These are phyloP conservation scores for Biscogniauxia sp. DNA, from an alignment of 2,329 filamentous ascomycete species.

Conservation along the genomic window DNA sequence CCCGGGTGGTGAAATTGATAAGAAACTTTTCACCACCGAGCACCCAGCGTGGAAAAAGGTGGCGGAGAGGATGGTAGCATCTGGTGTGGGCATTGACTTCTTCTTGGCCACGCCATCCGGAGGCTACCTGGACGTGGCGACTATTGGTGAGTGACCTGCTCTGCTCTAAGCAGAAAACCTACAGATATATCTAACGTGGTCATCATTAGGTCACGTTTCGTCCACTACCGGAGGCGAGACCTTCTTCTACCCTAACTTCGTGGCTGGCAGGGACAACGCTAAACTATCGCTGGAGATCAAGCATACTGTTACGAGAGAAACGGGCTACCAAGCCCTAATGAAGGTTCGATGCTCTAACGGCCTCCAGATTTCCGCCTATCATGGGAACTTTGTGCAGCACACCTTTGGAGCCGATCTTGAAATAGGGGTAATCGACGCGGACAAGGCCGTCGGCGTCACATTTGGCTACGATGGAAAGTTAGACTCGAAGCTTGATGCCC, in stretches of 20 bases:
- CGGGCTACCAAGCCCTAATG: slow-evolving; percentile 94
- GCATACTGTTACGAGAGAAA: slow-evolving; percentile 84
- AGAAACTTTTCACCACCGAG: slow-evolving; percentile 87
- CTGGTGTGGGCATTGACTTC: slow-evolving; percentile 87
- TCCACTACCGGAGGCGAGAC: slow-evolving; percentile 90
- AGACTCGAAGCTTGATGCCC: slow-evolving; percentile 93
- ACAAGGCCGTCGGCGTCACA: slow-evolving; percentile 87
- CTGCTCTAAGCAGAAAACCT: neutral
- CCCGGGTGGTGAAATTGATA: slow-evolving; percentile 82
- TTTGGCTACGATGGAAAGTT: slow-evolving; percentile 97
- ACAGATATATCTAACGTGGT: neutral
- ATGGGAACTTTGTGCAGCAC: slow-evolving; percentile 95
- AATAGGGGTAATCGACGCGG: slow-evolving; percentile 86
- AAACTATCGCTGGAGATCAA: slow-evolving; percentile 83
- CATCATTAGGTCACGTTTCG: slow-evolving; percentile 69
- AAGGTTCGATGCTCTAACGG: slow-evolving; percentile 98
- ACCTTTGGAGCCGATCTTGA: slow-evolving; percentile 93
- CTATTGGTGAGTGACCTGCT: slow-evolving; percentile 63
- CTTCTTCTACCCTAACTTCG: slow-evolving; percentile 97
- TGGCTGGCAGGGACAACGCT: slow-evolving; percentile 77
- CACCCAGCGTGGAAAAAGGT: slow-evolving; percentile 84
- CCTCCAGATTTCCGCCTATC: slow-evolving; percentile 88
- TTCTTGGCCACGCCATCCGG: slow-evolving; percentile 90
- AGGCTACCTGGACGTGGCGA: slow-evolving; percentile 89
- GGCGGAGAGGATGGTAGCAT: slow-evolving; percentile 82